Conservation (phyloP, 1,284 basidiomycete genomes). For the Cutaneotrichosporon cutaneum region DNA sequence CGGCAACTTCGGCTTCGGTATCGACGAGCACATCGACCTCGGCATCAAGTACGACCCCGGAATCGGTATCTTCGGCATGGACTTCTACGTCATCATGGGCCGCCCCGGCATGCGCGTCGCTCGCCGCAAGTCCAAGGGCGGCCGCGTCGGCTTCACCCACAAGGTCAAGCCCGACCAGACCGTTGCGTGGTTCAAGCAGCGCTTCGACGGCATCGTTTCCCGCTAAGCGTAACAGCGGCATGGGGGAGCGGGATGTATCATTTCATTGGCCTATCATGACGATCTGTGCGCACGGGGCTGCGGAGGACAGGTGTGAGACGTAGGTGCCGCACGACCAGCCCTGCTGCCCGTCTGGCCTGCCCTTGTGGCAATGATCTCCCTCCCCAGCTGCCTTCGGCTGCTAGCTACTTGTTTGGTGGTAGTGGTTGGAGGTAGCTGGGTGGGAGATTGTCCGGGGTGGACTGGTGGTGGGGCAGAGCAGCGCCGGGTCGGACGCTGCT, state of each 20-base stretch:
- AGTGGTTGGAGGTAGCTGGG: constrained; percentile 4
- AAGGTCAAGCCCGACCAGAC: constrained; percentile 89
- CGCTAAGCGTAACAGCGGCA: constrained; percentile 37
- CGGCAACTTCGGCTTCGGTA: constrained; percentile 98
- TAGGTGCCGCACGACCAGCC: constrained; percentile 9
- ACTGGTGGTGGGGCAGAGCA: background rate
- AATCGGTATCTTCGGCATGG: constrained; percentile 98
- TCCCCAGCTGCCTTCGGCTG: constrained; percentile 7
- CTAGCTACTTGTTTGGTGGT: constrained; percentile 2
- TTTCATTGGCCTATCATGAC: constrained; percentile 16
- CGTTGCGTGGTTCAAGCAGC: constrained; percentile 97
- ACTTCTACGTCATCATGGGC: constrained; percentile 97
- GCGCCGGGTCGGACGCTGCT: background rate
- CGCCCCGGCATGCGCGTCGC: constrained; percentile 91
- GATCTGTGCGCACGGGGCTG: constrained; percentile 2
- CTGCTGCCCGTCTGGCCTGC: constrained; percentile 7
- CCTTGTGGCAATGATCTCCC: constrained; percentile 8
- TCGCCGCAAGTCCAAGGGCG: constrained; percentile 84
- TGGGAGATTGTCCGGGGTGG: background rate
- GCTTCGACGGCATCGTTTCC: constrained; percentile 91
- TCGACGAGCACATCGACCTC: constrained; percentile 98
- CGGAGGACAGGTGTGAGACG: constrained; percentile 10
- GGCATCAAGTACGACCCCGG: constrained; percentile 96
- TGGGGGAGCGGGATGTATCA: constrained; percentile 28
- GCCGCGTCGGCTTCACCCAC: constrained; percentile 83